These are phyloP conservation scores for Monosporascus cannonballus DNA, from an alignment of 2,329 filamentous ascomycete species.

Conservation along the genomic window DNA sequence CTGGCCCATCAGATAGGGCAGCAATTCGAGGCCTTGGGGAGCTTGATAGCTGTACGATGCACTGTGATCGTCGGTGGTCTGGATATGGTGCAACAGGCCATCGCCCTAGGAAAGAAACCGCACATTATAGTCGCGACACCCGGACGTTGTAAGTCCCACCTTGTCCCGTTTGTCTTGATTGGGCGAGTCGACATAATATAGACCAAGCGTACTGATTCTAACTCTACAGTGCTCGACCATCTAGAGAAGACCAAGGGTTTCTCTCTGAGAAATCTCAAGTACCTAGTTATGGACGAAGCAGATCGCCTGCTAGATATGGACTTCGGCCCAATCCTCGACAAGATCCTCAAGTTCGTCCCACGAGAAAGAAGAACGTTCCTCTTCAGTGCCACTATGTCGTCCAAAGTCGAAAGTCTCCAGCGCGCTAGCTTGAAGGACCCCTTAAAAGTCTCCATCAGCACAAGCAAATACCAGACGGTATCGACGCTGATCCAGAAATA, in stretches of 20 bases:
- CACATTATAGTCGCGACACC: conserved; percentile 92
- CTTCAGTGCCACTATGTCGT: conserved; percentile 91
- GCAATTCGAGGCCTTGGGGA: conserved; percentile 80
- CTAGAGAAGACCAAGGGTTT: conserved; percentile 97
- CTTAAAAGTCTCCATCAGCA: conserved; percentile 73
- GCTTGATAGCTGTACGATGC: conserved; percentile 79
- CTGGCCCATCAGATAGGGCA: conserved; percentile 87
- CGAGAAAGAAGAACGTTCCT: conserved; percentile 75
- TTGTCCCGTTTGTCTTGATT: neutral
- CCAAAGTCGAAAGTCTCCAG: conserved; percentile 88
- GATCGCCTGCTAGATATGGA: conserved; percentile 89
- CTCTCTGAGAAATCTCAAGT: conserved; percentile 73
- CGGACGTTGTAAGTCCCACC: conserved; percentile 45
- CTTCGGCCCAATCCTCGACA: conserved; percentile 87
- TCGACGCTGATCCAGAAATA: conserved; percentile 82
- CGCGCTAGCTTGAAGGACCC: conserved; percentile 83
- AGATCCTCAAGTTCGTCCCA: conserved; percentile 84
- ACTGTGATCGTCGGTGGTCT: conserved; percentile 87
- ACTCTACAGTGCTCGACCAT: conserved; percentile 64
- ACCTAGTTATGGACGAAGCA: conserved; percentile 92
- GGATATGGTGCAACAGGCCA: conserved; percentile 89
- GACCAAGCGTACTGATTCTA: neutral
- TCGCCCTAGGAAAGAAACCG: conserved; percentile 90
- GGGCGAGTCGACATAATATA: neutral
- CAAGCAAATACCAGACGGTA: conserved; percentile 85